Percentiles rank a stretch among this genome's conserved stretches.
Evolutionary conservation across 2,329 filamentous ascomycete species (phyloP).

Genomic region (Nigrograna mackinnonii): DNA sequence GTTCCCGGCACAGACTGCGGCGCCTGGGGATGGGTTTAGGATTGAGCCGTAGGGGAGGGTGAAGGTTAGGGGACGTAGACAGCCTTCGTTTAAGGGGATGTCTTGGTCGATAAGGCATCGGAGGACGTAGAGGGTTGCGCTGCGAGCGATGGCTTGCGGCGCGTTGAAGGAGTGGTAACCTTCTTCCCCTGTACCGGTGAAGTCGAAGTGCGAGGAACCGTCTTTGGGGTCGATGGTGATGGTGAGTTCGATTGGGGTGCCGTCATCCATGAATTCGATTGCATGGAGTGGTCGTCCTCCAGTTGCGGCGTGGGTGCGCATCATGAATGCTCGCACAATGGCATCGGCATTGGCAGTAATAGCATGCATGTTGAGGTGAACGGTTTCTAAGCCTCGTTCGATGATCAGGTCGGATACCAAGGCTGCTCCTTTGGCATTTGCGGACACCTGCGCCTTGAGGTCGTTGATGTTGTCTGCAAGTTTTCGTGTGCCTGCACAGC

Average conservation of each 20-base stretch:
- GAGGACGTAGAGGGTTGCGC: slow-evolving; percentile 29
- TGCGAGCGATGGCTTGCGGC: slow-evolving; percentile 42
- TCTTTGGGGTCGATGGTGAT: slow-evolving; percentile 35
- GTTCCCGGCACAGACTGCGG: slow-evolving; percentile 34
- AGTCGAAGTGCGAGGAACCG: slow-evolving; percentile 43
- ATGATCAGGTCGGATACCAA: background rate
- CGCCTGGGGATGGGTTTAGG: slow-evolving; percentile 26
- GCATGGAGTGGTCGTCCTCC: slow-evolving; percentile 21
- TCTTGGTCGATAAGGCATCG: slow-evolving; percentile 32
- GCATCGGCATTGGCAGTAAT: background rate
- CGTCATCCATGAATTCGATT: slow-evolving; percentile 48
- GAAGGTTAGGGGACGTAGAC: slow-evolving; percentile 27
- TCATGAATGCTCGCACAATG: slow-evolving; percentile 21
- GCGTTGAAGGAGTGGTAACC: slow-evolving; percentile 41
- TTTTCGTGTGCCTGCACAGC: background rate
- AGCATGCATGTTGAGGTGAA: background rate
- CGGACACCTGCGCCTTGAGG: background rate
- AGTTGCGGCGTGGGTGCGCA: slow-evolving; percentile 13
- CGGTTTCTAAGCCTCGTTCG: background rate
- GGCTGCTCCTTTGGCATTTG: background rate
- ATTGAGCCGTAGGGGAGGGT: slow-evolving; percentile 28
- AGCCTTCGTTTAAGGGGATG: slow-evolving; percentile 41
- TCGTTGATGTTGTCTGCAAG: background rate
- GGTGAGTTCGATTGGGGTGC: slow-evolving; percentile 36
- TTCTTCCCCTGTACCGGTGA: slow-evolving; percentile 43